Evolutionary conservation across 140 eudicot species (phyloP), one percentile per base, ranked within the genome.

Genomic region (Senecio squalidus): DNA sequence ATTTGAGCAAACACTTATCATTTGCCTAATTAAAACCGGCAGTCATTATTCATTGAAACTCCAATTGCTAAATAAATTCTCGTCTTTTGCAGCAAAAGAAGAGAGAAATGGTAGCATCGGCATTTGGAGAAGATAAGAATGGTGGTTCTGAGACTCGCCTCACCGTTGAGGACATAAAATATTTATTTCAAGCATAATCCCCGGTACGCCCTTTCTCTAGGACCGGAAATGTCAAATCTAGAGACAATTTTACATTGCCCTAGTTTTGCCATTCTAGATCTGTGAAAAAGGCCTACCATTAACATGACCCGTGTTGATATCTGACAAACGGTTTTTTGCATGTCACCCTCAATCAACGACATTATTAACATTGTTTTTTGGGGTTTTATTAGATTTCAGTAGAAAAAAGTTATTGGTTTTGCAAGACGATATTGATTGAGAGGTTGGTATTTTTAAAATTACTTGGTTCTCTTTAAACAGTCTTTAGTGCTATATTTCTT

Each of bases 101-200:
- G 74, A 82, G 97, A 71, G 73, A 89, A 67, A 76, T 89, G 95
- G 90, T 89, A 27, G 94, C 89, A 39, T 82, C 95, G 1, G 97
- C 97, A 31, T 80, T 90, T 54, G 95, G 97, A 8, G 95, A 90
- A 15, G 94, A 86, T 58, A 73, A 68, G 10, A 76, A 81, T 23
- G 90, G 88, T 11, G 80, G 74, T 31, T 65, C 77, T 4, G 81
- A 72, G 26, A 58, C 73, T 64, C 85, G 89, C n/a, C 82, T 89
- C 26, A 77, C 97, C 1, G 76, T 77, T 51, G 93, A 79, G 48
- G 97, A 85, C 73, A 82, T 89, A 40, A 68, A 55, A 50, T 77
- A 72, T 68, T 68, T 89, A 21, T 89, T 89, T 40, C 83, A 57
- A 82, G 80, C 57, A 4, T 78, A 77, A 68, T 41, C 26, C 14